Conservation (phyloP, 208 protist species). For the Leishmania guyanensis region DNA sequence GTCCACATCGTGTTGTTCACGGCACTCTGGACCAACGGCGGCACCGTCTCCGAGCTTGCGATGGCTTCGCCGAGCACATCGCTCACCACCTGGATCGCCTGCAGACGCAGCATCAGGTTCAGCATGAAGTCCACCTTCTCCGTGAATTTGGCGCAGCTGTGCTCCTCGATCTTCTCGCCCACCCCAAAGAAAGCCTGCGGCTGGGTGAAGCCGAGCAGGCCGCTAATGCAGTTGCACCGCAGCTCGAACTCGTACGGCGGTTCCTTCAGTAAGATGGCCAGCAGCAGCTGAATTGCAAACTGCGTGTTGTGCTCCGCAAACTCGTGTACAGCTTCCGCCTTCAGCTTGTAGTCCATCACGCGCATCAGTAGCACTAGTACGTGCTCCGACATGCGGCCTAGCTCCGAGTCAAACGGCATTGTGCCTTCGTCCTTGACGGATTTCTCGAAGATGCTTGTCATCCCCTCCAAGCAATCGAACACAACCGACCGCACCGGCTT, state of each 20-base stretch:
- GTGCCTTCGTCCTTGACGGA: constrained; percentile 81
- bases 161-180: constrained; percentile 68
- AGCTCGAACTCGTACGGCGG: constrained; percentile 90
- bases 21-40: constrained; percentile 36
- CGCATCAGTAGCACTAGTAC: constrained; percentile 92
- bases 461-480: constrained; percentile 74
- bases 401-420: constrained; percentile 89
- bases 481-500: constrained; percentile 63
- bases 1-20: constrained; percentile 86
- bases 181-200: constrained; percentile 89
- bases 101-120: constrained; percentile 84
- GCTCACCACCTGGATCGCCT: constrained; percentile 83
- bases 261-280: constrained; percentile 91
- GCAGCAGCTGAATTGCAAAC: constrained; percentile 91
- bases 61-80: constrained; percentile 80
- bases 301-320: constrained; percentile 91
- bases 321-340: constrained; percentile 86
- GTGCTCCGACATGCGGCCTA: constrained; percentile 93
- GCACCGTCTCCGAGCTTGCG: constrained; percentile 18
- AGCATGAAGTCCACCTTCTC: constrained; percentile 90
- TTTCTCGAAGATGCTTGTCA: constrained; percentile 87
- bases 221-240: constrained; percentile 89
- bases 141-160: constrained; percentile 83
- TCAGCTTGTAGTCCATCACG: constrained; percentile 87
- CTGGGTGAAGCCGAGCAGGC: constrained; percentile 88